Base-by-base conservation (phyloP, 352 stramenopile genomes). In the Pythium aphanidermatum region DNA sequence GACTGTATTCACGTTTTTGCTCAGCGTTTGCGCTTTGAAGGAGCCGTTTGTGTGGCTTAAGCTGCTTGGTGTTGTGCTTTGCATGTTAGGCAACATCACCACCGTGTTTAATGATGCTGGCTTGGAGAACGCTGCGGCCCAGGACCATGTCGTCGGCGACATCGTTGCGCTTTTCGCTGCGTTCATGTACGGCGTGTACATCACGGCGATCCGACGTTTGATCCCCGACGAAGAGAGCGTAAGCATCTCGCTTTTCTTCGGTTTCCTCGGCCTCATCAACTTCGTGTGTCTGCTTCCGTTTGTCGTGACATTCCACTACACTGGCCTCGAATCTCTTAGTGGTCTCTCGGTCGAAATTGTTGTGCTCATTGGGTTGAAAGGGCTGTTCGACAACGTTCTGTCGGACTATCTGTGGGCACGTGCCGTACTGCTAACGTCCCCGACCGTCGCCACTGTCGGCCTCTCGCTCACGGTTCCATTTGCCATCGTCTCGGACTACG, bases 401-500 rank as follows among this genome's bases (percentile, higher is more conserved):
- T 92, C 84, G 8, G 93, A 98, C 60, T 98, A 97, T 51, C 68
- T 98, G 10, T 99, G 93, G 93, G 94, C 94, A 2, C 68, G 88
- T 27, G 79, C 94, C 4, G 91, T 99, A 25, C 60, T 98, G 29
- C 81, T 98, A 33, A 98, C 94, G 24, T 96, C 83, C 13, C 90
- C 96, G 19, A 98, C 96, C 4, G 88, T 98, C 20, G 95, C 95
- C 12, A 98, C 93, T 1, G 92, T 99, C 17, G 93, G 92, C 16
- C 80, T 98, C 32, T 96, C 88, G 24, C 77, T 99, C 25, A 99
- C 96, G 6, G 96, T 99, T 19, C 95, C 95, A 16, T 68, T 98
- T 48, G 95, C 95, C 8, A 97, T 98, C 58, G 29, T 88, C 17
- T 84, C 86, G 44, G 95, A 98, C 63, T 80, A 68, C 52, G 67